Conservation (phyloP, 306 rosid genomes). For the Ziziphus jujuba region DNA sequence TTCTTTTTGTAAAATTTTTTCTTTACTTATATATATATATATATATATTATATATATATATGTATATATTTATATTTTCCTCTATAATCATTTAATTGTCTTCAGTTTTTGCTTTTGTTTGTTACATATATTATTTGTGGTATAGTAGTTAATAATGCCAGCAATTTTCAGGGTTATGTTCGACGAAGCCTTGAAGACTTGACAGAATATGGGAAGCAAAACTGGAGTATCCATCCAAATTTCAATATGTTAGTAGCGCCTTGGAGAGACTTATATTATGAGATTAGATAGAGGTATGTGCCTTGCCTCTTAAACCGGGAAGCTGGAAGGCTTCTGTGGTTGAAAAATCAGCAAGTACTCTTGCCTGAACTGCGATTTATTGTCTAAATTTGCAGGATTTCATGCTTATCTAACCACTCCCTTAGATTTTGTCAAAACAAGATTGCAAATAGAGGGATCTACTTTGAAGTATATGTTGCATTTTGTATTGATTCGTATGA, state of each 20-base stretch:
- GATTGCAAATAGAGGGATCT: constrained; percentile 86
- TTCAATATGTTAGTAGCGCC: constrained; percentile 53
- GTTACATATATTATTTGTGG: too few species aligned
- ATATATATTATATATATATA: too few species aligned
- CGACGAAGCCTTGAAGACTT: constrained; percentile 71
- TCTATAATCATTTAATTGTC: too few species aligned
- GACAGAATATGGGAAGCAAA: constrained; percentile 57
- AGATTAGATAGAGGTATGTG: constrained; percentile 85
- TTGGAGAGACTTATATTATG: constrained; percentile 74
- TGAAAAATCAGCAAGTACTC: neutral
- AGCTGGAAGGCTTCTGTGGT: neutral
- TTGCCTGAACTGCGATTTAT: constrained; percentile 11
- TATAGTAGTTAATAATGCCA: constrained; percentile 9
- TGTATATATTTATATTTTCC: too few species aligned
- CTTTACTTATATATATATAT: too few species aligned
- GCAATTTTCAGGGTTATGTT: constrained; percentile 60
- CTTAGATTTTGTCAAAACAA: constrained; percentile 80
- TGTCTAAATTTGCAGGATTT: constrained; percentile 49
- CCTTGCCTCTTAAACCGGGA: constrained; percentile 12
- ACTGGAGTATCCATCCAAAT: constrained; percentile 42
- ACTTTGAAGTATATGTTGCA: constrained; percentile 51
- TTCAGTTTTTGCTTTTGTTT: too few species aligned
- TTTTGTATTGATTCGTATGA: constrained; percentile 14
- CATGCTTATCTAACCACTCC: constrained; percentile 94
- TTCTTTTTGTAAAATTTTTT: too few species aligned